Percentiles rank a stretch among this genome's conserved stretches.
These are phyloP conservation scores for Phyllosticta citribraziliensis DNA, from an alignment of 2,329 filamentous ascomycete species.

Conservation along the genomic window DNA sequence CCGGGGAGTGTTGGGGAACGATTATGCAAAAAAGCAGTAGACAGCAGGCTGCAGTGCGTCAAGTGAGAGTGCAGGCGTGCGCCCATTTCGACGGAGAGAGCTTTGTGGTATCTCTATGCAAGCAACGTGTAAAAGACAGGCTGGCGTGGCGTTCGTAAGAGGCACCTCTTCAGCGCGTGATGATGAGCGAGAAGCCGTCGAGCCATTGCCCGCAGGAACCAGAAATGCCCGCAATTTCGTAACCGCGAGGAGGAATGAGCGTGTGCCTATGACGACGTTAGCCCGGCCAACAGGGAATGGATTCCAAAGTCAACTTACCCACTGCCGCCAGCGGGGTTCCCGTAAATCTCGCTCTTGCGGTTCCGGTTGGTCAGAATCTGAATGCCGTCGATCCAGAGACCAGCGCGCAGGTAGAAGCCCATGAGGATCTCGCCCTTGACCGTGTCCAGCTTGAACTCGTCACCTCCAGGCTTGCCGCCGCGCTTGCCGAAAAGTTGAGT, in stretches of 20 bases:
- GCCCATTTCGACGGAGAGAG: neutral
- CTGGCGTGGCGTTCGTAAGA: neutral
- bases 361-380: slow-evolving; percentile 84
- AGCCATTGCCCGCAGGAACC: slow-evolving; percentile 75
- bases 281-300: slow-evolving; percentile 4
- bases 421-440: slow-evolving; percentile 77
- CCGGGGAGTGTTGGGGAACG: neutral
- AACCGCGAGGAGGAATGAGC: slow-evolving; percentile 80
- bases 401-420: slow-evolving; percentile 74
- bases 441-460: slow-evolving; percentile 73
- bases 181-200: slow-evolving; percentile 76
- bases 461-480: slow-evolving; percentile 59
- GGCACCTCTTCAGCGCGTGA: slow-evolving; percentile 46
- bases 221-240: slow-evolving; percentile 77
- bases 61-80: neutral
- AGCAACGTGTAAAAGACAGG: neutral
- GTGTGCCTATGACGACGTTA: slow-evolving; percentile 54
- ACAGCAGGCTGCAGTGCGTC: neutral
- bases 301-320: slow-evolving; percentile 50
- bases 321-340: slow-evolving; percentile 68
- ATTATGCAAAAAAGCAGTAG: neutral
- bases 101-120: neutral
- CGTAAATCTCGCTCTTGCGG: slow-evolving; percentile 76
- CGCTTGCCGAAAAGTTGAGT: slow-evolving; percentile 79
- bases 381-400: slow-evolving; percentile 76